A percentile compares a stretch with the other conserved stretches of the same genome.
Conservation (phyloP, 768 basidiomycete species). For the Pleurotus tuoliensis region DNA sequence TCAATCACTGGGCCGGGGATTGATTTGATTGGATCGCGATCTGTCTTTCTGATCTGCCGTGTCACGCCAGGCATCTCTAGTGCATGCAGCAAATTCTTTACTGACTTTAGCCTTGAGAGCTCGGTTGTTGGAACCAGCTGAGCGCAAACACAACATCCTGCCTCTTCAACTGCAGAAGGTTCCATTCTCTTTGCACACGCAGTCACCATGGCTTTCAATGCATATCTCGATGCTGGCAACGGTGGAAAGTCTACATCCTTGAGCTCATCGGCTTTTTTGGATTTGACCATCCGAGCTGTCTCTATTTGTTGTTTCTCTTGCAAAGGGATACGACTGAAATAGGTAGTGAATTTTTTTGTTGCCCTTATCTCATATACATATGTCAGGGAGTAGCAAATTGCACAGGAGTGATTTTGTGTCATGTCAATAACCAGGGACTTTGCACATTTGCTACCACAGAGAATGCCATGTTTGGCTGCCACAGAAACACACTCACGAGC, state of each 20-base stretch:
- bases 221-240: too few species aligned
- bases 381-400: not conserved
- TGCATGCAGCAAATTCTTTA: slow-evolving; percentile 8
- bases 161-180: slow-evolving; percentile 13
- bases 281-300: too few species aligned
- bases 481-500: not conserved
- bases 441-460: not conserved
- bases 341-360: not conserved
- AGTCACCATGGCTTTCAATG: too few species aligned
- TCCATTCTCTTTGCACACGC: too few species aligned
- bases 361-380: not conserved
- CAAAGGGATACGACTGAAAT: too few species aligned
- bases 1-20: slow-evolving; percentile 13
- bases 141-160: slow-evolving; percentile 29
- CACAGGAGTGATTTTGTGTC: not conserved
- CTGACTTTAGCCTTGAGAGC: not conserved
- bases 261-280: too few species aligned
- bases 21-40: slow-evolving; percentile 11
- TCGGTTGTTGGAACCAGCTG: slow-evolving; percentile 7
- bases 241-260: too few species aligned
- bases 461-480: not conserved
- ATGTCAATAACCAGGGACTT: not conserved
- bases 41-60: slow-evolving; percentile 2
- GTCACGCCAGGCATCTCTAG: slow-evolving; percentile 8
- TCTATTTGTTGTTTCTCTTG: too few species aligned